phyloP scores from a whole-genome alignment of 164 flowering plant species.

The Vitis cinerea region DNA sequence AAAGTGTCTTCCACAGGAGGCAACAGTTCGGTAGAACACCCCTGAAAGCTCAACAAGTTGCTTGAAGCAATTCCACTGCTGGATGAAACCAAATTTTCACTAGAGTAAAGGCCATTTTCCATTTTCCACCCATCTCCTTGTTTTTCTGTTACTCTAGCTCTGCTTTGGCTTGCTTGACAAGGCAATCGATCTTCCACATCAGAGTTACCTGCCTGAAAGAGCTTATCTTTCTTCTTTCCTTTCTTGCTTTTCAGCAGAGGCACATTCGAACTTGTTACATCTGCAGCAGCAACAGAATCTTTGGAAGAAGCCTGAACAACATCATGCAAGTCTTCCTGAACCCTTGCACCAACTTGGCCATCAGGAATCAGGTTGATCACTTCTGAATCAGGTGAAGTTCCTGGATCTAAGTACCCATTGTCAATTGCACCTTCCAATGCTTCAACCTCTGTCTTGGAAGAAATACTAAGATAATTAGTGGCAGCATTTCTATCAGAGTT shows the following conservation, averaged over 20 bases:
- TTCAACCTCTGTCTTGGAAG: conserved; percentile 23
- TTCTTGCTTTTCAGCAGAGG: conserved; percentile 20
- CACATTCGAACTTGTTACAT: conserved; percentile 20
- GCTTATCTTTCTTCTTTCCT: conserved; percentile 36
- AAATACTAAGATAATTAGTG: conserved; percentile 19
- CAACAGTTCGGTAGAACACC: conserved; percentile 7
- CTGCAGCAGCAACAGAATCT: conserved; percentile 21
- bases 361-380: conserved; percentile 61
- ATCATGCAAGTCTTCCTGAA: conserved; percentile 32
- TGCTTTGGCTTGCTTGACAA: conserved; percentile 19
- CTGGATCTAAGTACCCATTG: conserved; percentile 43
- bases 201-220: conserved; percentile 5
- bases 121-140: conserved; percentile 17
- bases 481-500: conserved; percentile 27
- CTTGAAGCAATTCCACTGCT: conserved; percentile 18
- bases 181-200: conserved; percentile 15
- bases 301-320: conserved; percentile 24
- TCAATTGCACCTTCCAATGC: conserved; percentile 28
- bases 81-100: conserved; percentile 19
- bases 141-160: conserved; percentile 22
- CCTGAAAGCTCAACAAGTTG: conserved; percentile 21
- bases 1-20: conserved; percentile 11
- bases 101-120: conserved; percentile 11
- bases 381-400: conserved; percentile 90
- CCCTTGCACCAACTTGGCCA: conserved; percentile 19